Conservation (phyloP, 371 early-diverging fungal genomes). For the Chytridium lagenaria region DNA sequence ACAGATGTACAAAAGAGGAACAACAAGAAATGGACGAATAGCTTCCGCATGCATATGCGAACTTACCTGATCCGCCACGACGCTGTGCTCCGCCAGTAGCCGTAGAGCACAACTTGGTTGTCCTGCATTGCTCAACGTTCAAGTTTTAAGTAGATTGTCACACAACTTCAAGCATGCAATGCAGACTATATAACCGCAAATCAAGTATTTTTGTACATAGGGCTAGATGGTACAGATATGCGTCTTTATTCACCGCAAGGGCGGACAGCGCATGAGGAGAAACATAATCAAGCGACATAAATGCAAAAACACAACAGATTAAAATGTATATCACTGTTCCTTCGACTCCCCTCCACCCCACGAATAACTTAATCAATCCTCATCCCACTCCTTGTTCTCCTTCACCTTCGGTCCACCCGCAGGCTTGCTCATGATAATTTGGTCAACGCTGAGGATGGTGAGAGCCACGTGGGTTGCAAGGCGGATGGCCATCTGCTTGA, state of each 20-base stretch:
- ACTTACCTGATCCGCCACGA: slow-evolving; percentile 71
- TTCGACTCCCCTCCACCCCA: not conserved
- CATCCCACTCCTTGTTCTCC: slow-evolving; percentile 89
- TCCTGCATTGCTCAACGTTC: too few species aligned
- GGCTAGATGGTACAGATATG: too few species aligned
- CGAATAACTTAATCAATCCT: slow-evolving; percentile 61
- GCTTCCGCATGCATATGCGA: too few species aligned
- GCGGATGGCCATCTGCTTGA: slow-evolving; percentile 87
- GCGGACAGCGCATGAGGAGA: not conserved
- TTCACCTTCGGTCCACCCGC: slow-evolving; percentile 96
- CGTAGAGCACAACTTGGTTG: slow-evolving; percentile 56
- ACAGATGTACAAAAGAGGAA: too few species aligned
- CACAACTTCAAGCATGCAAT: not conserved
- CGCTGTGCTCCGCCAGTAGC: slow-evolving; percentile 78
- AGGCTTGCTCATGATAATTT: slow-evolving; percentile 98
- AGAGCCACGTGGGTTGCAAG: slow-evolving; percentile 93
- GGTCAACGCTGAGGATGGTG: slow-evolving; percentile 94
- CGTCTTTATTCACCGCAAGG: too few species aligned
- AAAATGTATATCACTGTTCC: not conserved
- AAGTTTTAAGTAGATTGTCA: not conserved
- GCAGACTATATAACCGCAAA: not conserved
- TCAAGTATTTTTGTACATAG: not conserved
- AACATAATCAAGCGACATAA: not conserved
- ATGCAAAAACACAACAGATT: not conserved
- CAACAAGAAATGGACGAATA: too few species aligned